Evolutionary conservation across 352 stramenopile genomes (phyloP), one percentile per base, ranked within the genome.

Genomic region (Phytopythium helicoides): DNA sequence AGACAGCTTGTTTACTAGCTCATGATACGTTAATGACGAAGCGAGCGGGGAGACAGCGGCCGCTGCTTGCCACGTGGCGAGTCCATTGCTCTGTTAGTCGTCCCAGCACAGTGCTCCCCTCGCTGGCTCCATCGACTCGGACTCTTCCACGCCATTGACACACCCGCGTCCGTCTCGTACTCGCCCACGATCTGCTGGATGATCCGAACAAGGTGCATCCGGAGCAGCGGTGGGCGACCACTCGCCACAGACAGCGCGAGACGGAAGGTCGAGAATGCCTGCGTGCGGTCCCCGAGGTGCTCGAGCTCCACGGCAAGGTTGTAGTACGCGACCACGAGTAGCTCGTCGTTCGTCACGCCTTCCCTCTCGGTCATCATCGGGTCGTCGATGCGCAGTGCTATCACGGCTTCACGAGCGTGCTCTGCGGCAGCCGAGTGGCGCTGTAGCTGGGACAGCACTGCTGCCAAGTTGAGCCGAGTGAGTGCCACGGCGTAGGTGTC

Each of bases 271-370:
- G 54, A 41, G 21, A 47, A 37, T 6, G 66, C 68, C 26, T 59
- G 56, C 4, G 58, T 47, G 0, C 41, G 14, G 0, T 82, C 66
- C 22, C 52, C n/a, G 14, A 78, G 52, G 46, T 87, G 74, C 61
- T 89, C 75, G 8, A 75, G 52, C 62, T 89, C 78, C 10, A 81
- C 78, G 6, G 68, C 75, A 0, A 76, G 47, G 35, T 89, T 89
- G 58, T 80, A 89, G 39, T 81, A 61, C 34, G 75, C 73, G 12
- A 86, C 64, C 15, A 85, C 44, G 9, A 79, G 56, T 9, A 87
- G 18, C 26, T 76, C 48, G 23, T 47, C 53, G n/a, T 47, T 56
- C 31, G 38, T 45, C 16, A 31, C 8, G 34, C 35, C 35, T 3
- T 28, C 25, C 0, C 15, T 4, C 14, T 11, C 35, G 9, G 48